Evolutionary conservation across 1,284 basidiomycete species (phyloP), one percentile per base, ranked within the genome.

Genomic region (Singerocomus rubriflavus): DNA sequence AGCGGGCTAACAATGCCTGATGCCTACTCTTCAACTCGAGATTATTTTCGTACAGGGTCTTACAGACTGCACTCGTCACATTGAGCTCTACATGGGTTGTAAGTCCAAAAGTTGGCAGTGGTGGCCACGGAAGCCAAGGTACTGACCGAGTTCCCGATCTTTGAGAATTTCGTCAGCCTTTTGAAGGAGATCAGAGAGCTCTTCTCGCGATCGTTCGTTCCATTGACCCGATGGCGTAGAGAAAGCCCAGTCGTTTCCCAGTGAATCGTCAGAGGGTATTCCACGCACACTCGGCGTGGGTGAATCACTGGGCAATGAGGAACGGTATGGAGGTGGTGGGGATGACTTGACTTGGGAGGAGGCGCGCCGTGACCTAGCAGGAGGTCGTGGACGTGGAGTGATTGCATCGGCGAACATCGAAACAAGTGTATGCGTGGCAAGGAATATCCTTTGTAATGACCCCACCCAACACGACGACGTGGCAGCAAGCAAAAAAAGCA

Each of bases 151-250:
- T 69, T 90, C 88, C 39, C 88, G 77, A 51, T 84, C 82, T 61
- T 81, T 84, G 54, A 93, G 91, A 41, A 91, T 72, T 49, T 73
- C 77, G 54, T 85, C 84, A 3, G 86, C 88, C 63, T 82, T 82
- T 36, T 79, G 67, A 33, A 91, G 75, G 35, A 90, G 71, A 34
- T 77, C 76, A 9, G 81, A 78, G 39, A 91, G 75, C 58, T 91
- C 88, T 55, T 85, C 85, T 36, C 80, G 74, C n/a, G 84, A 88
- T 59, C 73, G 76, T 53, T 82, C 82, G 55, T 77, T 76, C 64
- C 84, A 72, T 73, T 80, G 40, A 73, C 77, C 54, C 67, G 71
- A 64, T 49, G 69, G 63, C 0, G 54, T 40, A 5, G 60, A 46
- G 39, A 56, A 48, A 12, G 49, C 2, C 56, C 58, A 56, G 26